Percentiles rank a stretch among this genome's conserved stretches.
phyloP scores from a whole-genome alignment of 495 filamentous ascomycete species.

The Aspergillus incahuasiensis region DNA sequence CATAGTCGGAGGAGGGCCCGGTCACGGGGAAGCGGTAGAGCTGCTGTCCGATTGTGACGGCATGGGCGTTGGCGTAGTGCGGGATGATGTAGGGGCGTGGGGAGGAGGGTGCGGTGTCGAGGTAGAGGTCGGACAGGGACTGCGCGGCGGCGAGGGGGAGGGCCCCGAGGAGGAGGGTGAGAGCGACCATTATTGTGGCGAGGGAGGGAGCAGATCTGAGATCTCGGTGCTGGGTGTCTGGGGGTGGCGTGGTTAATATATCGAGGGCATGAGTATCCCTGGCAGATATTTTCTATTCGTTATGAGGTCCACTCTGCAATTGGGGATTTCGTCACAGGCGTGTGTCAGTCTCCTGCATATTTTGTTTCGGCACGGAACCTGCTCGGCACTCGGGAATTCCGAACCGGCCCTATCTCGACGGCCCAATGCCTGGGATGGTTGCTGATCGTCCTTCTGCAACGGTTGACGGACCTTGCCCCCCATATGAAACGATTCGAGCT shows the following conservation, averaged over 20 bases:
- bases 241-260: too few relatives aligned
- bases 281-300: background rate
- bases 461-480: too few relatives aligned
- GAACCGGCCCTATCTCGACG: too few relatives aligned
- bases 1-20: conserved; percentile 37
- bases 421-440: too few relatives aligned
- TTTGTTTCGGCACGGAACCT: background rate
- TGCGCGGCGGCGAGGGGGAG: background rate
- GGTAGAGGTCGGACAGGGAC: conserved; percentile 6
- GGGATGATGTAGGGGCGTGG: conserved; percentile 31
- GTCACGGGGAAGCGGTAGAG: conserved; percentile 36
- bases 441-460: too few relatives aligned
- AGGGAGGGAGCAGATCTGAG: too few relatives aligned
- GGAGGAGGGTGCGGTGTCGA: conserved; percentile 24
- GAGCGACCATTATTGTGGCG: background rate
- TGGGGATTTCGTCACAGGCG: background rate
- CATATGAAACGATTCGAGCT: too few relatives aligned
- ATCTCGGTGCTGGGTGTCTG: too few relatives aligned
- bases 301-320: background rate
- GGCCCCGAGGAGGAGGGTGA: background rate
- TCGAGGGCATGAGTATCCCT: too few relatives aligned
- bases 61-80: conserved; percentile 28
- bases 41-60: conserved; percentile 24
- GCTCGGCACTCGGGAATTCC: too few relatives aligned
- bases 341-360: background rate